phyloP scores from a whole-genome alignment of 2,329 filamentous ascomycete species.

The Trichoderma simmonsii region DNA sequence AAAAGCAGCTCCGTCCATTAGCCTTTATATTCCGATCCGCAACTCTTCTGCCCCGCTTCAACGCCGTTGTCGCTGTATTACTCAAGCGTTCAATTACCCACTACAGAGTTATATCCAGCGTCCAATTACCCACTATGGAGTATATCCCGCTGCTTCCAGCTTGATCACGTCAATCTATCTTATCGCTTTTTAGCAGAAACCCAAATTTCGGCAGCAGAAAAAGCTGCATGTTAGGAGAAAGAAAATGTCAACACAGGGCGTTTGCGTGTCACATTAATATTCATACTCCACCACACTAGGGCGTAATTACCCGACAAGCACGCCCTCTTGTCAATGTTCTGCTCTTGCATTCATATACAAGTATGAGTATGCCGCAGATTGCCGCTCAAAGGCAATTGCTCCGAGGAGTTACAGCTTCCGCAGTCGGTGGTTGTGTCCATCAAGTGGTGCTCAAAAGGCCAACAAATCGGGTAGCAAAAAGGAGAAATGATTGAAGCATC shows the following conservation, averaged over 20 bases:
- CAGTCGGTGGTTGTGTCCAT: background rate
- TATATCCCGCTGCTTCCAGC: background rate
- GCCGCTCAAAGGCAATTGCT: background rate
- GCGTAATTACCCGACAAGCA: background rate
- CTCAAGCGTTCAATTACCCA: background rate
- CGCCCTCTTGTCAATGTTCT: background rate
- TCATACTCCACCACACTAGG: background rate
- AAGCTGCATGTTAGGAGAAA: background rate
- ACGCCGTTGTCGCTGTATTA: slow-evolving; percentile 13
- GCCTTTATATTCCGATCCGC: background rate
- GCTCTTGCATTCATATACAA: background rate
- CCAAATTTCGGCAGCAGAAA: background rate
- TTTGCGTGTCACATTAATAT: background rate
- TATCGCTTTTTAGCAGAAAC: background rate
- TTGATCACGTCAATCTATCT: slow-evolving; percentile 1
- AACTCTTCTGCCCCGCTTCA: background rate
- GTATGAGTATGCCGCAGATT: background rate
- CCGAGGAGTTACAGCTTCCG: background rate
- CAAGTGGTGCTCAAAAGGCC: background rate
- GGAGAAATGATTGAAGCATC: background rate
- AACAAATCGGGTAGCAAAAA: background rate
- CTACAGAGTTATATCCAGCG: background rate
- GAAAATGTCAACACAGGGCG: background rate
- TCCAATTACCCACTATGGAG: background rate
- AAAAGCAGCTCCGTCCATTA: background rate